A percentile compares a stretch with the other conserved stretches of the same genome.
phyloP scores from a whole-genome alignment of 2,329 filamentous ascomycete genomes.

The Hypoxylon sp. region DNA sequence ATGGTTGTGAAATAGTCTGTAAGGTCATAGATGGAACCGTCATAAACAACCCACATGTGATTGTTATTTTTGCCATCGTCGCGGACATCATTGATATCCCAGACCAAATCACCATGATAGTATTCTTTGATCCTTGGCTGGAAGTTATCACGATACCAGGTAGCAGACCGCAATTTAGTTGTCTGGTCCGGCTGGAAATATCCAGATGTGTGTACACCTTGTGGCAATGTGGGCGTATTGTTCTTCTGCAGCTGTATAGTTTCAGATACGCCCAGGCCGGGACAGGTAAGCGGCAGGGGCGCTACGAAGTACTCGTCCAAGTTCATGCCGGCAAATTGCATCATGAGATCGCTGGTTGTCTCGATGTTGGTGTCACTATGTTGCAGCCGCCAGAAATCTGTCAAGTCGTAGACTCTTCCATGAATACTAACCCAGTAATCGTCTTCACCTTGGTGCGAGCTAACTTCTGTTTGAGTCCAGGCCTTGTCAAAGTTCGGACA shows the following conservation, averaged over 20 bases:
- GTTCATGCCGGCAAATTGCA: slow-evolving; percentile 81
- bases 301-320: slow-evolving; percentile 89
- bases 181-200: slow-evolving; percentile 67
- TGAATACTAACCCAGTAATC: slow-evolving; percentile 91
- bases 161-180: slow-evolving; percentile 70
- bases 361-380: slow-evolving; percentile 82
- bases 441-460: slow-evolving; percentile 76
- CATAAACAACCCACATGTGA: slow-evolving; percentile 85
- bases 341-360: slow-evolving; percentile 76
- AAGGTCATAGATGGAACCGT: slow-evolving; percentile 85
- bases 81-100: slow-evolving; percentile 70
- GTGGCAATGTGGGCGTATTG: slow-evolving; percentile 68
- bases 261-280: slow-evolving; percentile 75
- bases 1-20: slow-evolving; percentile 91
- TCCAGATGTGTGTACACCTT: slow-evolving; percentile 80
- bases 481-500: slow-evolving; percentile 94
- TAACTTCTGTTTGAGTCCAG: slow-evolving; percentile 81
- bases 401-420: slow-evolving; percentile 92
- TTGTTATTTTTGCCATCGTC: slow-evolving; percentile 75
- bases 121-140: slow-evolving; percentile 85
- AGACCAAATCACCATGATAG: slow-evolving; percentile 90
- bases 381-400: slow-evolving; percentile 86
- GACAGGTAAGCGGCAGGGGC: slow-evolving; percentile 82
- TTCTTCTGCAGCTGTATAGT: slow-evolving; percentile 74
- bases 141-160: slow-evolving; percentile 86